Evolutionary conservation across 495 filamentous ascomycete genomes (phyloP), one percentile per base, ranked within the genome.

Genomic region (Tuber magnatum): DNA sequence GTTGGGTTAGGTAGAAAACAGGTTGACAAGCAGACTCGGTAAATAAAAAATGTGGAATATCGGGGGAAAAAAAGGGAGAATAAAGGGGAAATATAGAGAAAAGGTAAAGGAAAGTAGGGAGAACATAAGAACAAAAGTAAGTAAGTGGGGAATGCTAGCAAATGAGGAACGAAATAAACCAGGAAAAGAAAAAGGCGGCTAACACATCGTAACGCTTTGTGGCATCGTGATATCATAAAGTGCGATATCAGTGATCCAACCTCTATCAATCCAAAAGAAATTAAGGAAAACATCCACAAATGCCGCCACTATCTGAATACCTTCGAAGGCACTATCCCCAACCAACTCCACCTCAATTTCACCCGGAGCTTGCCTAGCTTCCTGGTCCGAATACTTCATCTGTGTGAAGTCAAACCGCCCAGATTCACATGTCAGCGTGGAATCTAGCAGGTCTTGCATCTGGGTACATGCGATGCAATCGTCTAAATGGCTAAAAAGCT

Each of bases 191-290:
- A 56, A 56, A 28, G 1, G n/a, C 3, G n/a, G 5, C 46, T 74
- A 80, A 69, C 78, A 76, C 76, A 80, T 78, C 0, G 44, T 80
- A 28, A 80, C 71, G 70, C 76, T 79, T 16, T 79, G 77, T 38
- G 77, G 79, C 46, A 79, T 51, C 40, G 74, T 78, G 1, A 46
- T 68, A 43, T 80, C 79, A 56, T 80, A 79, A n/a, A 74, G 32
- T 0, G 74, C 77, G 12, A 80, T 74, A 39, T 79, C 71, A 22
- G 79, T 71, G 24, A 44, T 68, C 74, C 74, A 76, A 0, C 12
- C 8, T 3, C 71, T 70, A 12, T 79, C 72, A 16, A 76, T 71
- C 79, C 74, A 79, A 61, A 76, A 78, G 69, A 71, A 80, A 20
- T 74, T 80, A 56, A 80, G 72, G 24, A 79, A 76, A 22, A 76